Base-by-base conservation (phyloP, 495 filamentous ascomycete genomes). In the Cairneyella variabilis region DNA sequence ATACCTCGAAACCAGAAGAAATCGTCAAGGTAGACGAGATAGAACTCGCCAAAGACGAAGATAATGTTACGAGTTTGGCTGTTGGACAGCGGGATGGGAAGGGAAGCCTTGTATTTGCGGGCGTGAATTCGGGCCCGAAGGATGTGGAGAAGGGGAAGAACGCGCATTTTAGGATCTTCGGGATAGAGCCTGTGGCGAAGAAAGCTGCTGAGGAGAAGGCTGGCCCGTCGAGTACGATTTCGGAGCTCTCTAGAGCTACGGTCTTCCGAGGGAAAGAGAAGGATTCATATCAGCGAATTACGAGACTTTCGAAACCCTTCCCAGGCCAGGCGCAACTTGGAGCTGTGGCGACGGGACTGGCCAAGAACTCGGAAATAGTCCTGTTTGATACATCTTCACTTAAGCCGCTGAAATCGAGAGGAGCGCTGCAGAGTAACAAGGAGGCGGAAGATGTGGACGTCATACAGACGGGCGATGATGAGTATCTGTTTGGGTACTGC, bases 371-470 rank as follows among this genome's bases (percentile, higher is more conserved):
- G 11, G 86, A 98, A 68, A 83, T 98, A 55, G 84, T 90, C 30
- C 66, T 96, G 48, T 91, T 96, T 67, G 74, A 81, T 66, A 80
- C 82, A n/a, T 80, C 78, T 30, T 65, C 74, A 22, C 78, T 79
- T 17, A 64, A 66, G 37, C 66, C 76, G 27, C 72, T 80, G n/a
- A 83, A 85, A 64, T 68, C 85, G 12, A 77, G 85, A 59, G 82
- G 82, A 10, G 79, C 82, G 39, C 79, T 96, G 40, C 72, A 80
- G n/a, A 73, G 85, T 28, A 69, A 67, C 8, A 76, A 83, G 60
- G 90, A 97, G 70, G 88, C 85, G 20, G 85, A 82, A 65, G 93
- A 97, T 71, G 59, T 95, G 41, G 91, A 95, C 65, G 79, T 95
- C 27, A 71, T 80, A 18, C 80, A 82, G 56, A 76, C 73, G 12